These are phyloP conservation scores for Aspergillus egyptiacus DNA, from an alignment of 495 filamentous ascomycete species.

Conservation along the genomic window DNA sequence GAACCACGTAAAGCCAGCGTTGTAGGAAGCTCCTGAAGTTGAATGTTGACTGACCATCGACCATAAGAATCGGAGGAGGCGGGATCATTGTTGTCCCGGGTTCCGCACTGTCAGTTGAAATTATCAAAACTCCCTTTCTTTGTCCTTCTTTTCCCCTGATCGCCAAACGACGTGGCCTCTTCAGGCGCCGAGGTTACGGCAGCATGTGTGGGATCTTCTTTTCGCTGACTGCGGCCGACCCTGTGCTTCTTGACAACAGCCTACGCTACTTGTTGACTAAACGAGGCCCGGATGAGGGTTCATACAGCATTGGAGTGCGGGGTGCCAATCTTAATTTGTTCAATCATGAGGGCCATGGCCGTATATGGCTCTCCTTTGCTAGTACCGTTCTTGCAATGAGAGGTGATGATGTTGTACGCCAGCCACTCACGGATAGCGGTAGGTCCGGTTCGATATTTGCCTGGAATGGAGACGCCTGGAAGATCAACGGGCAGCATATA, in stretches of 20 bases:
- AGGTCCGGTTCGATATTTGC: conserved; percentile 68
- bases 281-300: conserved; percentile 53
- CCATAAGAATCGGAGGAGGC: conserved; percentile 3
- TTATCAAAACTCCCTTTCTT: background rate
- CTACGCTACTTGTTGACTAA: conserved; percentile 39
- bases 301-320: conserved; percentile 17
- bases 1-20: background rate
- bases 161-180: background rate
- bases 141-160: background rate
- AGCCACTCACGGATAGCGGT: conserved; percentile 60
- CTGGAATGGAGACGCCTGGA: conserved; percentile 99
- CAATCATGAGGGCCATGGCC: background rate
- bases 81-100: conserved; percentile 26
- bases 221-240: conserved; percentile 36
- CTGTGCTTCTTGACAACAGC: conserved; percentile 33
- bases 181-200: background rate
- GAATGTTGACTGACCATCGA: conserved; percentile 7
- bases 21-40: conserved; percentile 3
- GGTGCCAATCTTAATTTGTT: conserved; percentile 7
- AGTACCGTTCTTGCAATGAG: conserved; percentile 85
- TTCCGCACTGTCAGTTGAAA: conserved; percentile 6
- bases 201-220: conserved; percentile 65
- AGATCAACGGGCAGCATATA: conserved; percentile 49
- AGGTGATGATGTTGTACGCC: conserved; percentile 61
- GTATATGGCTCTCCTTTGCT: conserved; percentile 52